Evolutionary conservation across 2,329 filamentous ascomycete genomes (phyloP), one percentile per base, ranked within the genome.

Genomic region (Monilinia polystroma): DNA sequence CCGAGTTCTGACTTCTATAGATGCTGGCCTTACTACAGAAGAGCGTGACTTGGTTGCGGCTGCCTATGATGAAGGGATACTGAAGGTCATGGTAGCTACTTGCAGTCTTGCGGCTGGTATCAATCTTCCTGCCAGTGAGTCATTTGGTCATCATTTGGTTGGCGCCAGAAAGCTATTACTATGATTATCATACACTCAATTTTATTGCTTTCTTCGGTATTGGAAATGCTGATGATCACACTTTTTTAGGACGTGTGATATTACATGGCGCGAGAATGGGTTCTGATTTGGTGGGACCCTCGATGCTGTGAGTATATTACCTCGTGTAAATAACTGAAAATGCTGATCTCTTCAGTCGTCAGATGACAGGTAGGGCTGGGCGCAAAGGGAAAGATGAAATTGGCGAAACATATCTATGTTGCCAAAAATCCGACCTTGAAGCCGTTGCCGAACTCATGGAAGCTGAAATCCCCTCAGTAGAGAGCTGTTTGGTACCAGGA

Each of bases 51-150:
- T 92, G 10, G 83, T 93, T 64, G 87, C 90, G 2, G 83, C 82
- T 47, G 89, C 89, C 16, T 93, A 92, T 70, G 90, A 93, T 73
- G 76, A 79, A 51, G 89, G 90, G 0, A 80, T 84, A 6, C 75
- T 93, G 23, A 88, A 89, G 71, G 85, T 92, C 0, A 87, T 91
- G 63, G 86, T 92, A 20, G 90, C 90, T 49, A 93, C 90, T 1
- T 92, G 90, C 73, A 92, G 89, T 74, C 82, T 93, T 66, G 90
- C 90, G n/a, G 90, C 90, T 18, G 90, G 90, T n/a, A 91, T 93
- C 67, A 93, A 93, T 76, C 79, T 93, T 73, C 84, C 84, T 18
- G 90, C 90, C 10, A 82, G 90, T 63, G 20, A 32, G 60, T 63
- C 35, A 29, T 43, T 49, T 35, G 20, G 3, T 23, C 23, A 56